Evolutionary conservation across 179 eudicot species (phyloP).

Genomic region (Heliamphora pulchella): DNA sequence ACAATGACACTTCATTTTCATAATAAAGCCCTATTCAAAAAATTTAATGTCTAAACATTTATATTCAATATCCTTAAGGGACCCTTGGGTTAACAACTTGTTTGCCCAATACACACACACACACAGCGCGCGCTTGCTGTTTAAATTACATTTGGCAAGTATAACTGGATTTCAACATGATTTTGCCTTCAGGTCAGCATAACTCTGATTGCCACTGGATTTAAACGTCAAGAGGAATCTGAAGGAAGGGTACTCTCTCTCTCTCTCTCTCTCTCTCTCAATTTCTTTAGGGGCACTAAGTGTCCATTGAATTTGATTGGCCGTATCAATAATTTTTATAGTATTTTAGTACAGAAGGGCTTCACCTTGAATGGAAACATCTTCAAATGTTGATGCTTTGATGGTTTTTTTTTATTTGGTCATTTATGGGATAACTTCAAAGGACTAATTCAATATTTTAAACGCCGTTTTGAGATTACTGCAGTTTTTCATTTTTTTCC

Average conservation of each 20-base stretch:
- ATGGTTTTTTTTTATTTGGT: neutral
- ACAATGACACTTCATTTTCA: too few species aligned
- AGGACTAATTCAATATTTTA: neutral
- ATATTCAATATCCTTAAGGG: too few species aligned
- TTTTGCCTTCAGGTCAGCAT: conserved; percentile 18
- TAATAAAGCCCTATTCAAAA: too few species aligned
- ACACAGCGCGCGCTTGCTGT: neutral
- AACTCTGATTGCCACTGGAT: conserved; percentile 21
- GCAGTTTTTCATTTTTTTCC: neutral
- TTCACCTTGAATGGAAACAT: neutral
- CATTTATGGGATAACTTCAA: neutral
- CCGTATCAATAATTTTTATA: neutral
- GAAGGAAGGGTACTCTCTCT: conserved; percentile 13
- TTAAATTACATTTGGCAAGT: neutral
- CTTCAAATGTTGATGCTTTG: neutral
- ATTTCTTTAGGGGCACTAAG: neutral
- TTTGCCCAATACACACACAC: too few species aligned
- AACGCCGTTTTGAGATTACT: neutral
- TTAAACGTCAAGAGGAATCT: conserved; percentile 20
- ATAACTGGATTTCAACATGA: neutral
- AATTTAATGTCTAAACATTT: too few species aligned
- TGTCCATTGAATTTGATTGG: neutral
- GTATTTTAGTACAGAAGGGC: neutral
- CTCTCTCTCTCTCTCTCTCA: neutral
- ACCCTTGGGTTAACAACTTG: neutral